Conservation (phyloP, 225 moss, liverwort and hornwort genomes). For the Marchantia paleacea region DNA sequence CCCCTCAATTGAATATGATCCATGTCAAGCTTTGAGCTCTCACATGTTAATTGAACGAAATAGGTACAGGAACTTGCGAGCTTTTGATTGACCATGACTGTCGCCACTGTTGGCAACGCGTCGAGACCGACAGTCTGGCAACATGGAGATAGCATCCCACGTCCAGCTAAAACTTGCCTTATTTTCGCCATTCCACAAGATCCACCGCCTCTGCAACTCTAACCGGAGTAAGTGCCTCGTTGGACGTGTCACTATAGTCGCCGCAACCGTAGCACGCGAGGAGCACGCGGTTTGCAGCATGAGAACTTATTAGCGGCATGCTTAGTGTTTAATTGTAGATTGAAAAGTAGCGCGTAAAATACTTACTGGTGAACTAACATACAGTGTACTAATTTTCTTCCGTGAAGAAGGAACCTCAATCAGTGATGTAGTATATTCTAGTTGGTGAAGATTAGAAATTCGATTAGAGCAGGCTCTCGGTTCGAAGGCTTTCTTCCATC, state of each 20-base stretch:
- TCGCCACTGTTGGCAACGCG: not conserved
- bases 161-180: not conserved
- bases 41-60: not conserved
- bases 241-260: not conserved
- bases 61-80: not conserved
- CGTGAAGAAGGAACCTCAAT: not conserved
- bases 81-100: not conserved
- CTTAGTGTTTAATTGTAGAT: not conserved
- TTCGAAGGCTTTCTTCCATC: not conserved
- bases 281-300: not conserved
- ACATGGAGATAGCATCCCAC: conserved; percentile 6
- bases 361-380: not conserved
- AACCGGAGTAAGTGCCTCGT: conserved; percentile 2
- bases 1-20: not conserved
- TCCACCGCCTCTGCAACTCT: conserved; percentile 1
- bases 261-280: conserved; percentile 4
- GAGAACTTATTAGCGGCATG: conserved; percentile 4
- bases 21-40: not conserved
- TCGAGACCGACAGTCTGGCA: conserved; percentile 4
- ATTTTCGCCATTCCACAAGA: conserved; percentile 4
- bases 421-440: not conserved
- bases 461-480: not conserved
- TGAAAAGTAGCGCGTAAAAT: not conserved
- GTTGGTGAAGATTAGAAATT: not conserved
- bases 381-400: not conserved